Percentiles rank a stretch among this genome's conserved stretches.
These are phyloP conservation scores for Colletotrichum tabaci DNA, from an alignment of 2,329 filamentous ascomycete species.

Conservation along the genomic window DNA sequence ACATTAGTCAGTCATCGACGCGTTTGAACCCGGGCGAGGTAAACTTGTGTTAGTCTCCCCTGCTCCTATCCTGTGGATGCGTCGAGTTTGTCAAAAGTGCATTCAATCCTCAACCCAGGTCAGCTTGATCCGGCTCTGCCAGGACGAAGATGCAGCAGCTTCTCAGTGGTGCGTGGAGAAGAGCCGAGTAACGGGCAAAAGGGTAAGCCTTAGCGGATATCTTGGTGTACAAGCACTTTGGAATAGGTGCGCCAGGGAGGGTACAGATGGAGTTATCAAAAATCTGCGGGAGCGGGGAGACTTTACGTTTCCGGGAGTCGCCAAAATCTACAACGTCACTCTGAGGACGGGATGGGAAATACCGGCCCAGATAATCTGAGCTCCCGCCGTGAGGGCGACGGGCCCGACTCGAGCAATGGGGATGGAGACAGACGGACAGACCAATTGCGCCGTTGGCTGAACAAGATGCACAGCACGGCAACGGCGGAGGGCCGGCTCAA, in stretches of 20 bases:
- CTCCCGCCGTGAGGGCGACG: not conserved
- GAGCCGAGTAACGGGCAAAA: slow-evolving; percentile 8
- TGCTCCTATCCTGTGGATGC: not conserved
- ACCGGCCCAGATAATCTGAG: not conserved
- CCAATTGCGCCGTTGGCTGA: not conserved
- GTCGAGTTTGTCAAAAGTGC: not conserved
- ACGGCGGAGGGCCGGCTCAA: not conserved
- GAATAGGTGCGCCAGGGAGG: too few relatives aligned
- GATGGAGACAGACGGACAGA: not conserved
- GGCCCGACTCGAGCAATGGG: slow-evolving; percentile 9
- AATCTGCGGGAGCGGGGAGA: slow-evolving; percentile 13
- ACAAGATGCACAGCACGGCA: slow-evolving; percentile 4
- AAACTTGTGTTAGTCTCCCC: not conserved
- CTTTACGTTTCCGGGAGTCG: not conserved
- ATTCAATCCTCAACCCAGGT: not conserved
- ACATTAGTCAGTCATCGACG: not conserved
- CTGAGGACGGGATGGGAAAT: not conserved
- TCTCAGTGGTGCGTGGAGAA: slow-evolving; percentile 20
- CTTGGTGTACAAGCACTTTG: too few relatives aligned
- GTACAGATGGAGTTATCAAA: slow-evolving; percentile 15
- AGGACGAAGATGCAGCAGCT: slow-evolving; percentile 10
- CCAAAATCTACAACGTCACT: slow-evolving; percentile 25
- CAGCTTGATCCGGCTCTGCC: not conserved
- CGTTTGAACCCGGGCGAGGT: too few relatives aligned
- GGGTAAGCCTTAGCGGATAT: too few relatives aligned